Evolutionary conservation across 805 yeast species (phyloP), one percentile per base, ranked within the genome.

Genomic region (Saitoella complicata): DNA sequence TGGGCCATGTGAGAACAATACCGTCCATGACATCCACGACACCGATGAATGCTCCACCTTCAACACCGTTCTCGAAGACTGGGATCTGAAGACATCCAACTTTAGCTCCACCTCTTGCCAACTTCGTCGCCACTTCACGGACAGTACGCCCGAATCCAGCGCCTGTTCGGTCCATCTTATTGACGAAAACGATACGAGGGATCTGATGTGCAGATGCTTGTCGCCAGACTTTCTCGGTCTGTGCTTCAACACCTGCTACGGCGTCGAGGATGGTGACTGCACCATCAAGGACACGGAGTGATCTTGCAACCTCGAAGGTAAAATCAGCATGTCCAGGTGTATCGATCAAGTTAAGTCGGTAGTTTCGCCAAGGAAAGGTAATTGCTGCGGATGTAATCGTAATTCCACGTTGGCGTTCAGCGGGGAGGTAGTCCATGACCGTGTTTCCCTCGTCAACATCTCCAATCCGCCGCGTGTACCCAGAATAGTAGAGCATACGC

Each of bases 241-340:
- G 97, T 0, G 97, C 91, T 59, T 91, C 98, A 1, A 91, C 98
- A 8, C 98, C 98, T 1, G 95, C 96, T 6, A 88, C 97, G 1
- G 83, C 94, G 64, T 91, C 98, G 43, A 91, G 62, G 7, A 91
- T 82, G 0, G 94, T 80, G 6, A 91, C 93, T 1, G 88, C 93
- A 3, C 97, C 96, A 63, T 91, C 98, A 7, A 91, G 65, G 1
- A 91, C 96, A 49, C 95, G 71, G 46, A 91, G 68, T 0, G 97
- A 79, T 45, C 96, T 66, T 1, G 76, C 82, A 4, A 91, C 98
- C 61, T 91, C 98, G 59, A 87, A 91, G 0, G 93, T 82, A 60
- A 91, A 91, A 62, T 91, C 98, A 0, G 95, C 96, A 62, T 91
- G 98, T 0, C 98, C 98, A 0, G 98, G 98, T 0, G 98, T 91